Base-by-base conservation (phyloP, 805 yeast species). In the Debaryomyces tyrocola region DNA sequence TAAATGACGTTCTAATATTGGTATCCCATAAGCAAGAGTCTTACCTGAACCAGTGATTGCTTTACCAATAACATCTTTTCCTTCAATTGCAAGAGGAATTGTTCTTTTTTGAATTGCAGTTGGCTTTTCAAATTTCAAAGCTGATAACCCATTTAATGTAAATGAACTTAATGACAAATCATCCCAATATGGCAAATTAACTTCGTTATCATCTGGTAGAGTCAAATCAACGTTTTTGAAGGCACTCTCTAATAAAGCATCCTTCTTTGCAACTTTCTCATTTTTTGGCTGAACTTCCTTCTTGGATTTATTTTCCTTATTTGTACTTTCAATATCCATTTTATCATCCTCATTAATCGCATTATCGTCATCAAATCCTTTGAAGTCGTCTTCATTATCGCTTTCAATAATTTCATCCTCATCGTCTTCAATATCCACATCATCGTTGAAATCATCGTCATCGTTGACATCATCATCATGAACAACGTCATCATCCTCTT, bases 31-130 rank as follows among this genome's bases (percentile, higher is more conserved):
- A 0, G 99, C 99, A 47, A 91, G 72, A 0, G 99, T 94, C 63
- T 94, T 94, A 75, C 99, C 99, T 1, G 96, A 88, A 63, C 99
- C 99, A 1, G 99, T 94, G 9, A 94, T 85, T 12, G 99, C 99
- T 61, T 92, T 94, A 45, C 99, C 99, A 53, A 94, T 83, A 4
- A 94, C 80, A 66, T 94, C 98, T 31, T 74, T 76, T 5, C 91
- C 95, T 24, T 74, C 72, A 11, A 89, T 48, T 2, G 92, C 89
- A 21, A 75, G 57, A 2, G 98, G 96, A 45, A 94, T 84, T 8
- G 92, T 74, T 47, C 71, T 69, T 49, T 74, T 76, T 66, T 94
- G 99, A 59, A 94, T 90, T 29, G 84, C 87, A 0, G 98, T 91
- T 8, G 99, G 99, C 18, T 70, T 66, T 1, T 53, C 58, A 64